Conservation (phyloP, 2,329 filamentous ascomycete species). For the Aspergillus floridensis region DNA sequence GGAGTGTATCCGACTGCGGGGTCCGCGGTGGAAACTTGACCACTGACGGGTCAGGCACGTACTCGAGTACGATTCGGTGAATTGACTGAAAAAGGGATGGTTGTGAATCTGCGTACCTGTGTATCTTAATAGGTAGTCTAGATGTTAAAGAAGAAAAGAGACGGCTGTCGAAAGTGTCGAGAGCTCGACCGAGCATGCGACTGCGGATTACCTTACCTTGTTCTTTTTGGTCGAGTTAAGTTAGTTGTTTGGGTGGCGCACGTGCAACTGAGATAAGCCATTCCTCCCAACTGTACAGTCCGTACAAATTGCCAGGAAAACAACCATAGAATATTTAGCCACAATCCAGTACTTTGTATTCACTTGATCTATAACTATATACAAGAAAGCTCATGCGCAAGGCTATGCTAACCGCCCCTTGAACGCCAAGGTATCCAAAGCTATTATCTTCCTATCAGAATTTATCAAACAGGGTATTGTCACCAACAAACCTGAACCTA, state of each 20-base stretch:
- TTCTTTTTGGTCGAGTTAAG: too few species aligned
- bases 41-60: background rate
- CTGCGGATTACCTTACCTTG: too few species aligned
- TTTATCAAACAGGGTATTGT: conserved; percentile 1
- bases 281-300: background rate
- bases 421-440: background rate
- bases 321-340: too few species aligned
- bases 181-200: too few species aligned
- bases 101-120: too few species aligned
- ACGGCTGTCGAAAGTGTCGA: background rate
- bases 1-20: conserved; percentile 2
- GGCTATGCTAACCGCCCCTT: background rate
- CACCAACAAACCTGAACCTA: background rate
- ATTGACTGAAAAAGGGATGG: too few species aligned
- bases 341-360: background rate
- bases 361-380: background rate
- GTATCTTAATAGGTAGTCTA: too few species aligned
- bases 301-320: background rate
- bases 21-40: background rate
- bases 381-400: background rate
- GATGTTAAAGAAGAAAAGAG: background rate
- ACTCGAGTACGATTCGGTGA: background rate
- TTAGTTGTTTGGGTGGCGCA: background rate
- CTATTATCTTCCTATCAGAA: background rate
- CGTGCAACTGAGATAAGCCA: background rate